Percentiles rank a stretch among this genome's conserved stretches.
These are phyloP conservation scores for Ceratocystis cacaofunesta DNA, from an alignment of 2,329 filamentous ascomycete species.

Conservation along the genomic window DNA sequence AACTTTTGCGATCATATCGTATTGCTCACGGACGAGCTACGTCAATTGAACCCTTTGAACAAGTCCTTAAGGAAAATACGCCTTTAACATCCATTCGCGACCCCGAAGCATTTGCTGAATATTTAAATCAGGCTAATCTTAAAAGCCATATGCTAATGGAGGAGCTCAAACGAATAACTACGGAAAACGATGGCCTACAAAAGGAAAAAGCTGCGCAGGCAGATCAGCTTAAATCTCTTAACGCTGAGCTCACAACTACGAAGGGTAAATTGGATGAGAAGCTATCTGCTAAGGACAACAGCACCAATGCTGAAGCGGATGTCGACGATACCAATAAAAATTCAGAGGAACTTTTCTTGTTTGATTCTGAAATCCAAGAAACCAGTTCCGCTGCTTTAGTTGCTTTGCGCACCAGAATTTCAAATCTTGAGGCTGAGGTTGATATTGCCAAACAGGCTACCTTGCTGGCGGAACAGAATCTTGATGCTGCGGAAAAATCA, in stretches of 20 bases:
- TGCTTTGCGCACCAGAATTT: constrained; percentile 53
- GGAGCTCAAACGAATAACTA: constrained; percentile 74
- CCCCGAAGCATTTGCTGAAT: constrained; percentile 71
- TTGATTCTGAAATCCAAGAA: constrained; percentile 74
- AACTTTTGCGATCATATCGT: constrained; percentile 80
- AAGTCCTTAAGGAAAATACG: constrained; percentile 78
- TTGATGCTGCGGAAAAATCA: constrained; percentile 54
- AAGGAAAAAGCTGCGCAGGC: constrained; percentile 45
- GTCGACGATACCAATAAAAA: constrained; percentile 23
- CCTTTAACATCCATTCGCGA: constrained; percentile 80
- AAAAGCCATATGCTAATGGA: constrained; percentile 89
- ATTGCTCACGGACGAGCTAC: constrained; percentile 76
- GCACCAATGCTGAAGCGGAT: constrained; percentile 24
- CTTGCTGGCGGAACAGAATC: constrained; percentile 46
- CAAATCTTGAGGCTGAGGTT: constrained; percentile 54
- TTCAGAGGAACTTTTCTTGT: constrained; percentile 65
- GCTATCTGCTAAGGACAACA: constrained; percentile 14
- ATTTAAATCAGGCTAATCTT: constrained; percentile 70
- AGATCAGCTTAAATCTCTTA: constrained; percentile 28
- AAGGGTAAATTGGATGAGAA: constrained; percentile 21
- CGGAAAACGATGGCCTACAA: constrained; percentile 66
- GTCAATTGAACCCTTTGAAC: constrained; percentile 86
- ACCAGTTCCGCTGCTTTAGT: constrained; percentile 55
- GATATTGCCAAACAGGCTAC: constrained; percentile 56
- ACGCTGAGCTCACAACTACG: constrained; percentile 33